Conservation (phyloP, 75 land plant species). For the Pinus tabuliformis region DNA sequence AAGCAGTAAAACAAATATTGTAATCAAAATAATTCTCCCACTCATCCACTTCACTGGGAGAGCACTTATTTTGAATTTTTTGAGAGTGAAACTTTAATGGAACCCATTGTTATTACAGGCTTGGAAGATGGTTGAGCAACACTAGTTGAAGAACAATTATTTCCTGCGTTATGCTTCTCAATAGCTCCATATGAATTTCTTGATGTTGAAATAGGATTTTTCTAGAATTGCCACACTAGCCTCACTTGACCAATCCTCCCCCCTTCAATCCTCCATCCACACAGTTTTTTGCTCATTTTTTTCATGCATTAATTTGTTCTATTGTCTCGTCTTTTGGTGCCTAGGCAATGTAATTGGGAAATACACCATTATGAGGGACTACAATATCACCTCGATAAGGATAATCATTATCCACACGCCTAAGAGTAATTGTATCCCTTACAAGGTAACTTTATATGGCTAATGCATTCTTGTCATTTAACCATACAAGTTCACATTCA, state of each 20-base stretch:
- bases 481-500: too few species aligned
- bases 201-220: conserved; percentile 43
- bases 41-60: conserved; percentile 40
- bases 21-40: conserved; percentile 41
- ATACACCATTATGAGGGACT: background rate
- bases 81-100: background rate
- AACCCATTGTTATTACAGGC: conserved; percentile 3
- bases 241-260: conserved; percentile 28
- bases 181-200: conserved; percentile 71
- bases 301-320: conserved; percentile 34
- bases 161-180: conserved; percentile 15
- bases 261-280: conserved; percentile 72
- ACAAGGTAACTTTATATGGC: conserved; percentile 17
- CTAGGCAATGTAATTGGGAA: conserved; percentile 35
- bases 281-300: conserved; percentile 45
- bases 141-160: background rate
- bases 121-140: background rate
- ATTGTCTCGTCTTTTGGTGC: conserved; percentile 27
- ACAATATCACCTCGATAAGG: background rate
- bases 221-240: conserved; percentile 44
- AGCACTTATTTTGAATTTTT: background rate
- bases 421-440: conserved; percentile 87
- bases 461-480: too few species aligned
- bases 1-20: too few species aligned
- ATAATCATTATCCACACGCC: conserved; percentile 79